Evolutionary conservation across 108 stramenopile genomes (phyloP).

Genomic region (Ochromonas danica): DNA sequence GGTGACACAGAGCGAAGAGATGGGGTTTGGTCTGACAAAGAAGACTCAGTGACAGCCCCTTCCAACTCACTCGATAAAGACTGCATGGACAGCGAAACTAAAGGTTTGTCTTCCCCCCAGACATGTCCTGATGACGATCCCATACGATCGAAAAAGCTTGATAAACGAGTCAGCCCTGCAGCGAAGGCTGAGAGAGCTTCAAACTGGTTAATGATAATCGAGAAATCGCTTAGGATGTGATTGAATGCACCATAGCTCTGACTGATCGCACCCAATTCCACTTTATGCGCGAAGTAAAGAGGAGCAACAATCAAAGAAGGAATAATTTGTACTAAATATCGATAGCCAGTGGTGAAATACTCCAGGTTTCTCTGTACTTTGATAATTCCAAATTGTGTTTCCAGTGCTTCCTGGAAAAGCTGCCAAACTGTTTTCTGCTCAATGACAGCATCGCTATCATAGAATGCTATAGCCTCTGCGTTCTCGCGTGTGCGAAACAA

Average conservation of each 20-base stretch:
- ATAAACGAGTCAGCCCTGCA: constrained; percentile 81
- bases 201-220: constrained; percentile 85
- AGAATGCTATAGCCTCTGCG: constrained; percentile 84
- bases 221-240: constrained; percentile 80
- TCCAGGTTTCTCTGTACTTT: constrained; percentile 77
- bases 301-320: constrained; percentile 87
- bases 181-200: constrained; percentile 77
- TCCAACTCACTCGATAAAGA: too few species aligned
- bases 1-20: too few species aligned
- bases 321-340: constrained; percentile 67
- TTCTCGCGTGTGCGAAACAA: constrained; percentile 83
- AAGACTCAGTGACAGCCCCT: too few species aligned
- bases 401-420: constrained; percentile 67
- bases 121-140: too few species aligned
- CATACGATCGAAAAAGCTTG: constrained; percentile 72
- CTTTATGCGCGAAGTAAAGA: constrained; percentile 78
- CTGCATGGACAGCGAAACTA: too few species aligned
- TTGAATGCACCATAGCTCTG: constrained; percentile 69
- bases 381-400: constrained; percentile 71
- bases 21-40: too few species aligned
- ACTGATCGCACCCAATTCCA: constrained; percentile 83
- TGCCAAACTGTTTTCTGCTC: constrained; percentile 66
- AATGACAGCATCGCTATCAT: constrained; percentile 75
- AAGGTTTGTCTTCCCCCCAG: too few species aligned
- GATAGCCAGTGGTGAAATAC: constrained; percentile 83